These are phyloP conservation scores for Ganoderma leucocontextum DNA, from an alignment of 1,284 basidiomycete species.

Conservation along the genomic window DNA sequence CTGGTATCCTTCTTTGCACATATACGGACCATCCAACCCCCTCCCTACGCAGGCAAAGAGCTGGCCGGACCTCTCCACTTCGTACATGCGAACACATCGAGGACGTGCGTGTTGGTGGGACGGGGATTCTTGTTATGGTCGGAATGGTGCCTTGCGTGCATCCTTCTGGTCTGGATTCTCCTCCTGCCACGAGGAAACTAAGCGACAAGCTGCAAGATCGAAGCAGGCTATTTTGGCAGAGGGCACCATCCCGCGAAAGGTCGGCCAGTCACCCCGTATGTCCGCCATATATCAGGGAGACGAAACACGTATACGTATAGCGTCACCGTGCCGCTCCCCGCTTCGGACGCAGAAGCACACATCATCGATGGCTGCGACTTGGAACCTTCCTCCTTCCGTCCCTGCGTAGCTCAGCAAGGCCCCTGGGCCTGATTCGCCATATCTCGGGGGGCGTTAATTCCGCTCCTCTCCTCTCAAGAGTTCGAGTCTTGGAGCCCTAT, in stretches of 20 bases:
- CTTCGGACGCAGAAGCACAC: slow-evolving; percentile 22
- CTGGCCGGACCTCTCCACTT: slow-evolving; percentile 10
- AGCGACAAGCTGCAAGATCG: slow-evolving; percentile 26
- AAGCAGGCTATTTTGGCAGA: slow-evolving; percentile 18
- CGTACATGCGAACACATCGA: slow-evolving; percentile 28
- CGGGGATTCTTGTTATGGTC: slow-evolving; percentile 19
- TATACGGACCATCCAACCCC: slow-evolving; percentile 19
- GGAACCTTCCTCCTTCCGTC: background rate
- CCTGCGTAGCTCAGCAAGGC: slow-evolving; percentile 3
- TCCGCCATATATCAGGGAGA: slow-evolving; percentile 6
- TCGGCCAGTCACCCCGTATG: slow-evolving; percentile 27
- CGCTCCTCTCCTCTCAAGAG: slow-evolving; percentile 16
- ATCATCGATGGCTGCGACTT: slow-evolving; percentile 5
- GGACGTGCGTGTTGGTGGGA: slow-evolving; percentile 21
- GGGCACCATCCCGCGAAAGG: slow-evolving; percentile 27
- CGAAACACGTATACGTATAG: slow-evolving; percentile 17
- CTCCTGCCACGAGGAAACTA: slow-evolving; percentile 27
- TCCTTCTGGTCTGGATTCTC: slow-evolving; percentile 22
- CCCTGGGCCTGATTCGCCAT: slow-evolving; percentile 25
- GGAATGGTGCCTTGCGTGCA: slow-evolving; percentile 20
- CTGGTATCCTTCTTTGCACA: slow-evolving; percentile 25
- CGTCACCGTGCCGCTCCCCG: slow-evolving; percentile 22
- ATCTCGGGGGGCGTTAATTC: slow-evolving; percentile 18
- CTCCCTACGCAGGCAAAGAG: slow-evolving; percentile 17
- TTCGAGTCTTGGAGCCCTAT: slow-evolving; percentile 18